Evolutionary conservation across 495 filamentous ascomycete species (phyloP), one percentile per base, ranked within the genome.

Genomic region (Massariosphaeria phaeospora): DNA sequence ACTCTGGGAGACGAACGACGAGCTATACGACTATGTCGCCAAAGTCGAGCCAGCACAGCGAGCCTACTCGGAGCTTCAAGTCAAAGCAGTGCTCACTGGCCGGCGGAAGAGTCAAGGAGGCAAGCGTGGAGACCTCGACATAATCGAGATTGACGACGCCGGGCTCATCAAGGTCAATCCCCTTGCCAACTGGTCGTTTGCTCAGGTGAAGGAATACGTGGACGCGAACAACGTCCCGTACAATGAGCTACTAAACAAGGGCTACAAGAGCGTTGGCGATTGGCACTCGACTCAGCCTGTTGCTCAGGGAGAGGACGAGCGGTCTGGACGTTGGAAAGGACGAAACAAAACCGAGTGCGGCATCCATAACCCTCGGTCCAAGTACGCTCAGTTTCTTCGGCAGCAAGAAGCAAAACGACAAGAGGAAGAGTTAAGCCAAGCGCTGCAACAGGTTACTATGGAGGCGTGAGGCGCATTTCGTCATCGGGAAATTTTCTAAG

Each of bases 141-240:
- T 98, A 68, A 79, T 98, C 59, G 93, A 97, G 68, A 77, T 96
- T 11, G 90, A 96, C 66, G 91, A 96, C 49, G 84, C 85, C 41
- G 91, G 91, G 35, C 76, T 97, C 44, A 81, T 97, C 80, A 98
- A 98, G 76, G 82, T 98, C 78, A 98, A 98, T 74, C 94, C 93
- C n/a, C 76, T 98, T 36, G 91, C 89, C 61, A 94, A 94, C 76
- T 98, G 93, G 93, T 76, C 82, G 34, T 97, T 97, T 71, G 72
- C 81, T 48, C 86, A 96, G 67, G 93, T 98, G 39, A 81, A 88
- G 70, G 77, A 78, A 29, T 98, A 98, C 70, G 76, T 96, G 75
- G 76, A 81, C 49, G 83, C 85, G 57, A 79, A 96, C 73, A 67
- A 93, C 51, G 88, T 98, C 3, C 94, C 93, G 0, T 97, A 96